Evolutionary conservation across 306 rosid genomes (phyloP).

Genomic region (Castanopsis chinensis): DNA sequence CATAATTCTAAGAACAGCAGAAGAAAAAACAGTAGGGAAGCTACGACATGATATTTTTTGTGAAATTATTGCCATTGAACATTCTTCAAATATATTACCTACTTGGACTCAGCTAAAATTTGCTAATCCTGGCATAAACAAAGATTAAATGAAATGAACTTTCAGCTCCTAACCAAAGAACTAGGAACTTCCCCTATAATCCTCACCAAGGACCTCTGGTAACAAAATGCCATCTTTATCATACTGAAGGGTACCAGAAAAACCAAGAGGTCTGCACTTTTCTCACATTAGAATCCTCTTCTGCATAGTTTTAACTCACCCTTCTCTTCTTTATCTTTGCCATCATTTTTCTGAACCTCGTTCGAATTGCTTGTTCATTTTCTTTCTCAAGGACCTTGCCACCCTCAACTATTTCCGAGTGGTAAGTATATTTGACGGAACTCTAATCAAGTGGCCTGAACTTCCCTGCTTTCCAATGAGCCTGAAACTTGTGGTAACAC

Average conservation of each 20-base stretch:
- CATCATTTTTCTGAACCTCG: neutral
- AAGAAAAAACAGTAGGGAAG: too few relatives aligned
- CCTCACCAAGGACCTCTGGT: slow-evolving; percentile 26
- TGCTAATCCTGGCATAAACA: too few relatives aligned
- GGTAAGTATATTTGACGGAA: slow-evolving; percentile 14
- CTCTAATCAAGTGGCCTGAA: slow-evolving; percentile 20
- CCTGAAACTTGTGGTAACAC: neutral
- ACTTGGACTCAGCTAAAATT: too few relatives aligned
- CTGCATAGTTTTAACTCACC: slow-evolving; percentile 37
- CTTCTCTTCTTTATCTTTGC: neutral
- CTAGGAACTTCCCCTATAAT: neutral
- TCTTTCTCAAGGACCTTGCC: slow-evolving; percentile 21
- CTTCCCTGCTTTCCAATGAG: slow-evolving; percentile 19
- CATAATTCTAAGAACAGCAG: too few relatives aligned
- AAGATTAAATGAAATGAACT: too few relatives aligned
- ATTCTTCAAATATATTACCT: too few relatives aligned
- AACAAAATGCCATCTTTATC: slow-evolving; percentile 32
- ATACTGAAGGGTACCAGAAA: slow-evolving; percentile 40
- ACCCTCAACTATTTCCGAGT: neutral
- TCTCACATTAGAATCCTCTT: slow-evolving; percentile 73
- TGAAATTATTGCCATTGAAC: too few relatives aligned
- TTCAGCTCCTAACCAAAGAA: neutral
- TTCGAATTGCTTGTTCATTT: slow-evolving; percentile 3
- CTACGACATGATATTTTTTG: too few relatives aligned
- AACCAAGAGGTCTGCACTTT: slow-evolving; percentile 57